Conservation (phyloP, 1,284 basidiomycete species). For the Boletus hoseneyae region DNA sequence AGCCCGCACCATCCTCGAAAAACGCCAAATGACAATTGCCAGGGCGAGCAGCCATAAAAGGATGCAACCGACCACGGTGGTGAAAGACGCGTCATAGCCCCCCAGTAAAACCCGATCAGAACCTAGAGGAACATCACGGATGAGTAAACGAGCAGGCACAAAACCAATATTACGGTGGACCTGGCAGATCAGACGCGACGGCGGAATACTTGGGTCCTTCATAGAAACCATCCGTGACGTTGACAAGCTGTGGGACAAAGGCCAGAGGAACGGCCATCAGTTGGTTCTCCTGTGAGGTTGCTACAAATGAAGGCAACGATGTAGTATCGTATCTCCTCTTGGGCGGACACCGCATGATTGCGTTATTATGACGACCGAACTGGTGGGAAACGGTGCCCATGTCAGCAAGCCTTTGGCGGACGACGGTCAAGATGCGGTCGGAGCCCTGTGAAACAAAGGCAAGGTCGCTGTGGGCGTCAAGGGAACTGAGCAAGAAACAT, state of each 20-base stretch:
- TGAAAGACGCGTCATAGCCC: background rate
- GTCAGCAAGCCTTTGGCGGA: background rate
- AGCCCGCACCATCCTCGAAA: background rate
- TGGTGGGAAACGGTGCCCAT: background rate
- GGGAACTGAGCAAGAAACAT: slow-evolving; percentile 10
- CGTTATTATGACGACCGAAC: background rate
- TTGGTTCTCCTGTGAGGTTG: background rate
- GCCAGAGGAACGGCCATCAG: background rate
- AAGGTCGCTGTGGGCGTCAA: slow-evolving; percentile 3
- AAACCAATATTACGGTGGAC: background rate
- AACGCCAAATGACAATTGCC: background rate
- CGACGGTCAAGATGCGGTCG: background rate
- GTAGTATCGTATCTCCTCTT: slow-evolving; percentile 1
- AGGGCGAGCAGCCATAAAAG: slow-evolving; percentile 9
- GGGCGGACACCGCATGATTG: slow-evolving; percentile 10
- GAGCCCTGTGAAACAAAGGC: background rate
- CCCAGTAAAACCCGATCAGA: background rate
- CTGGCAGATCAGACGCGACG: slow-evolving; percentile 1
- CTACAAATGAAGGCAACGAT: background rate
- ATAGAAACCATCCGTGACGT: slow-evolving; percentile 2
- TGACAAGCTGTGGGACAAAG: background rate
- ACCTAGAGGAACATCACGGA: slow-evolving; percentile 1
- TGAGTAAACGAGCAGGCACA: background rate
- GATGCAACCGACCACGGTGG: background rate
- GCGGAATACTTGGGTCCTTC: background rate